Percentiles rank a stretch among this genome's conserved stretches.
Evolutionary conservation across 208 protist genomes (phyloP).

Genomic region (Blastocrithidia nonstop): DNA sequence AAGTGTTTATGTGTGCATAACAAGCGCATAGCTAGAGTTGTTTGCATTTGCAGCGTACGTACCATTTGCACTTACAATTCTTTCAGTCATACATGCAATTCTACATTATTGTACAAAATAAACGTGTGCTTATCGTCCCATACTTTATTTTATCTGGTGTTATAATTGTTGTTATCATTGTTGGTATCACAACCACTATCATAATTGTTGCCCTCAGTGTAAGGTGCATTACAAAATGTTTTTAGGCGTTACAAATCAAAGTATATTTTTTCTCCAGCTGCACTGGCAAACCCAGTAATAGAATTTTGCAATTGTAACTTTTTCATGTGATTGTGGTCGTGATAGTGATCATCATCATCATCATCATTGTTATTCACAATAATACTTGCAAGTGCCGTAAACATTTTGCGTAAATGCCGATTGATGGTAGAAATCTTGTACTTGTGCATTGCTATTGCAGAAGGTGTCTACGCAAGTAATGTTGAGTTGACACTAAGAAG

Average conservation of each 20-base stretch:
- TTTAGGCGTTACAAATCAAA: conserved; percentile 12
- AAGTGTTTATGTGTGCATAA: conserved; percentile 3
- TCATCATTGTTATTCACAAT: conserved; percentile 10
- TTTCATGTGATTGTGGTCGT: conserved; percentile 8
- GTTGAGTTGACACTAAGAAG: conserved; percentile 93
- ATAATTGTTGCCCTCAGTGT: too few species aligned
- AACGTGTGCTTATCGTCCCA: too few species aligned
- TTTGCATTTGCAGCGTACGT: conserved; percentile 53
- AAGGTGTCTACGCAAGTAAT: not conserved
- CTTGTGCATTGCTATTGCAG: too few species aligned
- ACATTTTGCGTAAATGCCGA: conserved; percentile 99
- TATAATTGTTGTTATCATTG: too few species aligned
- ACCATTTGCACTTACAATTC: conserved; percentile 86
- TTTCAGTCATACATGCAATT: conserved; percentile 91
- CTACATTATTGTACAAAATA: conserved; percentile 33
- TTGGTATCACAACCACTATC: too few species aligned
- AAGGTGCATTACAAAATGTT: too few species aligned
- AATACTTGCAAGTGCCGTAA: conserved; percentile 93
- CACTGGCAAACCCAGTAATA: conserved; percentile 84
- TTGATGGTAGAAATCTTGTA: conserved; percentile 87
- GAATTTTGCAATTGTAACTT: too few species aligned
- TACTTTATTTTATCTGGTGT: too few species aligned
- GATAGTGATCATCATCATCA: conserved; percentile 6
- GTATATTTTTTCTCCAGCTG: conserved; percentile 88
- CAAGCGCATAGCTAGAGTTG: conserved; percentile 18